Evolutionary conservation across 2,329 filamentous ascomycete species (phyloP).

Genomic region (Lasiodiplodia sp.): DNA sequence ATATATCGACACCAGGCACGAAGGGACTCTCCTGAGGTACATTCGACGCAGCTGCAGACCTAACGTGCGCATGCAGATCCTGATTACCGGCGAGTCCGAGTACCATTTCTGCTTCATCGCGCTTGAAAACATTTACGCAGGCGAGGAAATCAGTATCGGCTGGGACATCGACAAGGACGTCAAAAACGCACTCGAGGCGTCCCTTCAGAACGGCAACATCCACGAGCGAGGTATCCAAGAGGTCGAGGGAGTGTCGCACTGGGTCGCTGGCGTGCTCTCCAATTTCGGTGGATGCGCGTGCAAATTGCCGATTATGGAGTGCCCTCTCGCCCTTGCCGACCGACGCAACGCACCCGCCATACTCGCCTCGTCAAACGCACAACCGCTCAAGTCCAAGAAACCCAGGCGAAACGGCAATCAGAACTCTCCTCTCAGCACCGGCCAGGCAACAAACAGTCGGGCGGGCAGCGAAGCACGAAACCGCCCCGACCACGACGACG

Average conservation of each 20-base stretch:
- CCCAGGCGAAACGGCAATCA: constrained; percentile 53
- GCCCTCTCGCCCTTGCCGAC: constrained; percentile 46
- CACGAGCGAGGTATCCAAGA: constrained; percentile 65
- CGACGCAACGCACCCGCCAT: constrained; percentile 38
- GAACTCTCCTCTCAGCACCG: constrained; percentile 62
- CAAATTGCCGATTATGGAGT: constrained; percentile 49
- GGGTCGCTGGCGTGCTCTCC: constrained; percentile 74
- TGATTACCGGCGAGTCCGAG: constrained; percentile 63
- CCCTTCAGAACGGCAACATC: constrained; percentile 67
- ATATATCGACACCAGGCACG: constrained; percentile 88
- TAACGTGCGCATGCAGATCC: constrained; percentile 87
- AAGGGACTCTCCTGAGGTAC: constrained; percentile 86
- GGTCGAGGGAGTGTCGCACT: constrained; percentile 68
- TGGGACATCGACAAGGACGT: constrained; percentile 59
- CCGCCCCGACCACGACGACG: constrained; percentile 60
- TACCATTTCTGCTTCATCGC: constrained; percentile 95
- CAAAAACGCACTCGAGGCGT: constrained; percentile 66
- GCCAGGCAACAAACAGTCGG: constrained; percentile 62
- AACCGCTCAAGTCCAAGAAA: constrained; percentile 56
- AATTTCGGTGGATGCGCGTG: constrained; percentile 84
- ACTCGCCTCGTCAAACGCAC: constrained; percentile 34
- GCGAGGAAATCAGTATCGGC: constrained; percentile 73
- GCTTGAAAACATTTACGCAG: constrained; percentile 75
- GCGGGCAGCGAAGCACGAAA: constrained; percentile 65
- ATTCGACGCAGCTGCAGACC: constrained; percentile 91